These are phyloP conservation scores for Mycena alexandri DNA, from an alignment of 768 basidiomycete genomes.

Conservation along the genomic window DNA sequence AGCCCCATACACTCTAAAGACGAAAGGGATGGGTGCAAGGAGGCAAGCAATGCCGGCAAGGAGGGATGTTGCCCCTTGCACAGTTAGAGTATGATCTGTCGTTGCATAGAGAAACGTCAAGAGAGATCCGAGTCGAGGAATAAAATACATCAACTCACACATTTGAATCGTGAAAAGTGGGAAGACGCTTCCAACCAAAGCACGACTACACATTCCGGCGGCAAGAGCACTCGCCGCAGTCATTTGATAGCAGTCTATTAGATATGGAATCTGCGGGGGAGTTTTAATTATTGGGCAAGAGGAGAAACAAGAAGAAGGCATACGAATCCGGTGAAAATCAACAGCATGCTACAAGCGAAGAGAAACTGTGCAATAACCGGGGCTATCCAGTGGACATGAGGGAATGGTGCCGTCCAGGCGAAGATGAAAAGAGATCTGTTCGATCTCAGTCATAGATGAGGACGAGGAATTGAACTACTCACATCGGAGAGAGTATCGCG, in stretches of 20 bases:
- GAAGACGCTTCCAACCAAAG: conserved; percentile 34
- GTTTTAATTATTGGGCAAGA: background rate
- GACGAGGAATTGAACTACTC: background rate
- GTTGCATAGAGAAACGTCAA: background rate
- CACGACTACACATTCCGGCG: conserved; percentile 32
- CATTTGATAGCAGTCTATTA: conserved; percentile 30
- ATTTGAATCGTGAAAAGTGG: conserved; percentile 36
- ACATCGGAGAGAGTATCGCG: conserved; percentile 32
- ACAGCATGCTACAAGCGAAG: conserved; percentile 30
- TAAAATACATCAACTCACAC: background rate
- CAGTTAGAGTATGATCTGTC: conserved; percentile 15
- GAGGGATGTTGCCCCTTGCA: conserved; percentile 33
- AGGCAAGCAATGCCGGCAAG: conserved; percentile 29
- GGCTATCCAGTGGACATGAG: conserved; percentile 31
- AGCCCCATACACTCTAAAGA: conserved; percentile 21
- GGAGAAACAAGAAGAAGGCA: background rate
- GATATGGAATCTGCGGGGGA: background rate
- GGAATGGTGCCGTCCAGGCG: conserved; percentile 36
- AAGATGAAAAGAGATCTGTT: conserved; percentile 36
- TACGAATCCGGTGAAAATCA: conserved; percentile 38
- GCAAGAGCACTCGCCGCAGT: conserved; percentile 35
- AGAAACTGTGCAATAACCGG: conserved; percentile 35
- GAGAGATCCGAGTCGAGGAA: too few species aligned
- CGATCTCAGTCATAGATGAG: background rate
- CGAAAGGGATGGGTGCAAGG: conserved; percentile 37